These are phyloP conservation scores for Domatiomyces catenatus DNA, from an alignment of 2,329 filamentous ascomycete genomes.

Conservation along the genomic window DNA sequence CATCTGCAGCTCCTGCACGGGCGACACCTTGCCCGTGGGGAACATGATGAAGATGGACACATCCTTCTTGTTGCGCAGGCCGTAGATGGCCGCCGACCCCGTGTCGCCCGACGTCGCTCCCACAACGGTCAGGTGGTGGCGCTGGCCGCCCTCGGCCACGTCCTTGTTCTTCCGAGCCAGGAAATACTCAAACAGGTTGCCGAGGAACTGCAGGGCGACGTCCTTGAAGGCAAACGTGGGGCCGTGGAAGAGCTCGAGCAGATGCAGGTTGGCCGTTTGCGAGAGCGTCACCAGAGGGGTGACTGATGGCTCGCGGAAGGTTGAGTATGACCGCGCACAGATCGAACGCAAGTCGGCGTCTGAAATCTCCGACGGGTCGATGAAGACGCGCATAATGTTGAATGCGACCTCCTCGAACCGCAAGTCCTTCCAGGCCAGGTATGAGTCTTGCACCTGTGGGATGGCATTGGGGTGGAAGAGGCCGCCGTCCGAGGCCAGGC, in stretches of 20 bases:
- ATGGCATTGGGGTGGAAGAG: slow-evolving; percentile 80
- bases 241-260: slow-evolving; percentile 91
- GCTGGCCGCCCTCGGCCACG: slow-evolving; percentile 33
- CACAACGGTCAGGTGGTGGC: slow-evolving; percentile 72
- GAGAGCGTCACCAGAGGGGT: slow-evolving; percentile 69
- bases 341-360: slow-evolving; percentile 64
- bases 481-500: slow-evolving; percentile 70
- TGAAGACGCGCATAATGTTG: slow-evolving; percentile 74
- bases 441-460: slow-evolving; percentile 47
- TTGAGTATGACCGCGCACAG: slow-evolving; percentile 71
- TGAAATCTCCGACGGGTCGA: slow-evolving; percentile 71
- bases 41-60: slow-evolving; percentile 91
- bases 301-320: slow-evolving; percentile 65
- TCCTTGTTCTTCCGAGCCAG: slow-evolving; percentile 30
- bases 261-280: slow-evolving; percentile 54
- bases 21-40: slow-evolving; percentile 77
- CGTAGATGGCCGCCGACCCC: slow-evolving; percentile 90
- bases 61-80: slow-evolving; percentile 87
- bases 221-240: slow-evolving; percentile 95
- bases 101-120: slow-evolving; percentile 78
- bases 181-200: slow-evolving; percentile 59
- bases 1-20: slow-evolving; percentile 94
- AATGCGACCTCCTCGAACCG: slow-evolving; percentile 70
- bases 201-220: slow-evolving; percentile 80
- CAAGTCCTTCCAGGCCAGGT: slow-evolving; percentile 62